Base-by-base conservation (phyloP, 1,284 basidiomycete species). In the Rhodotorula sp. region DNA sequence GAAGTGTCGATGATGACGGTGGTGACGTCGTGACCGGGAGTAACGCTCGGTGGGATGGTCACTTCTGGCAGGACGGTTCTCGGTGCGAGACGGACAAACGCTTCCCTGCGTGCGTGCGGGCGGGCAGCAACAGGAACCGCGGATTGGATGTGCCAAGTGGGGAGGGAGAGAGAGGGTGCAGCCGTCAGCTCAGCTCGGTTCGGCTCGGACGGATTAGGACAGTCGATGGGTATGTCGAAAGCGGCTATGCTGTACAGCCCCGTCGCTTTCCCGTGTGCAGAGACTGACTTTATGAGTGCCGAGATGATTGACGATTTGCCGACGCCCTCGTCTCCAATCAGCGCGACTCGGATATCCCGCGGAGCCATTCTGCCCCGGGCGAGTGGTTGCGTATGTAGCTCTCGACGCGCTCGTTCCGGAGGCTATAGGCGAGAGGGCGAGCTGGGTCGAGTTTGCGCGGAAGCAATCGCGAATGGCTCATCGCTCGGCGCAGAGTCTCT, bases 1-100 rank as follows among this genome's bases (percentile, higher is more conserved):
- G 93, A 93, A 60, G 94, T 93, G 81, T 97, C 94, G 62, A 97
- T 91, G 73, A 97, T 95, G 79, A 94, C 92, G 8, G 93, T 97
- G 2, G 94, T 95, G 50, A 95, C 92, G 80, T 95, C 93, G 84
- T 94, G 69, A 1, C 70, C 93, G 60, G 94, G 92, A 26, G 93
- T 95, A 60, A 95, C 92, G 82, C 94, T 92, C 79, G 93, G 92
- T 14, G 94, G 94, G 69, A 97, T 95, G 8, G 94, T 97, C 60
- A 97, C 92, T 82, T 97, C 93, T 21, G 93, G 94, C 26, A 97
- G 89, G 79, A 95, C 82, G 90, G 93, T 68, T 92, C 92, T 91
- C 92, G 77, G 77, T 5, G 70, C 55, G 66, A 69, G 54, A 52
- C 65, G 64, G 73, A 76, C 79, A 65, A 64, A 77, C 45, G 70